These are phyloP conservation scores for Sphagnum contortum DNA, from an alignment of 225 moss, liverwort and hornwort genomes.

Conservation along the genomic window DNA sequence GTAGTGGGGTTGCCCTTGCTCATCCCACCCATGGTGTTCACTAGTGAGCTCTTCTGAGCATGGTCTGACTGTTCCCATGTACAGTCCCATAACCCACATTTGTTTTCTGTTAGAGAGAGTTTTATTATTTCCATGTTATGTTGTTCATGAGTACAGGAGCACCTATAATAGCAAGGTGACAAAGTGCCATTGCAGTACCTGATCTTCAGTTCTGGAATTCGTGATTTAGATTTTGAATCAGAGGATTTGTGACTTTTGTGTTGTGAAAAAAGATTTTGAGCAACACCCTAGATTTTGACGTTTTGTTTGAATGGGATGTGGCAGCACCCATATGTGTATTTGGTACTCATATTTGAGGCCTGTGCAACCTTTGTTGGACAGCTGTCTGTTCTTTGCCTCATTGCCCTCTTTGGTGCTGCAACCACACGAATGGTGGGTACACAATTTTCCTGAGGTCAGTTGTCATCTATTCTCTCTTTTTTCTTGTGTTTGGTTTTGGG, in stretches of 20 bases:
- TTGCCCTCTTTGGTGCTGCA: slow-evolving; percentile 49
- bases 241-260: too few species aligned
- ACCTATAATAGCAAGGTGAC: too few species aligned
- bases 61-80: slow-evolving; percentile 34
- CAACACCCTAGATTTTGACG: too few species aligned
- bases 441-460: background rate
- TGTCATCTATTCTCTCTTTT: background rate
- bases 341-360: slow-evolving; percentile 41
- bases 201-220: too few species aligned
- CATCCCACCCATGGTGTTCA: slow-evolving; percentile 44
- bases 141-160: too few species aligned
- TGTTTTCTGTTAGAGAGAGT: too few species aligned
- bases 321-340: slow-evolving; percentile 38
- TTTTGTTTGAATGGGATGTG: background rate
- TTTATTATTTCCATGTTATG: too few species aligned
- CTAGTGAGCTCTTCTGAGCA: slow-evolving; percentile 37
- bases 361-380: slow-evolving; percentile 47
- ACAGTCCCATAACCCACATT: background rate
- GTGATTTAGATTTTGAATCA: too few species aligned
- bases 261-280: too few species aligned
- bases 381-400: slow-evolving; percentile 42
- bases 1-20: slow-evolving; percentile 41
- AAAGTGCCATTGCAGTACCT: too few species aligned
- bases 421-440: slow-evolving; percentile 48
- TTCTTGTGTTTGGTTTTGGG: background rate